Evolutionary conservation across 345 rosid species (phyloP).

Genomic region (Sonneratia alba): DNA sequence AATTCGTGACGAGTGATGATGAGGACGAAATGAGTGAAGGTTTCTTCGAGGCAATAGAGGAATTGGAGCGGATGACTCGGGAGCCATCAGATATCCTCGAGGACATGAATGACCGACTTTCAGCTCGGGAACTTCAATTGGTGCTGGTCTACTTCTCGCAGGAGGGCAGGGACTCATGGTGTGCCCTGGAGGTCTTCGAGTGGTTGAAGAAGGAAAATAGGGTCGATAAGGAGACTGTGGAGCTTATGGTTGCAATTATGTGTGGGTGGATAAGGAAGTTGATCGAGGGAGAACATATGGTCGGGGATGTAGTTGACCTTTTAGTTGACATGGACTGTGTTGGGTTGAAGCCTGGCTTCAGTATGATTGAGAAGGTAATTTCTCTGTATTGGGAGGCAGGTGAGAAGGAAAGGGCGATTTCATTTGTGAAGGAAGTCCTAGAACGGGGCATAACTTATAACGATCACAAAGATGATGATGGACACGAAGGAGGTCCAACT

Average conservation of each 20-base stretch:
- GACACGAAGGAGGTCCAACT: constrained; percentile 71
- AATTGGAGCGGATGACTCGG: constrained; percentile 72
- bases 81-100: constrained; percentile 83
- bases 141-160: constrained; percentile 88
- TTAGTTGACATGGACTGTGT: constrained; percentile 90
- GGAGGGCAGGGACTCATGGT: constrained; percentile 96
- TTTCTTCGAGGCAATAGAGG: constrained; percentile 83
- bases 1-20: constrained; percentile 50
- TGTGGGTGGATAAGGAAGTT: constrained; percentile 78
- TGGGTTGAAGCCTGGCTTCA: constrained; percentile 75
- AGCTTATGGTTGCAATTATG: constrained; percentile 90
- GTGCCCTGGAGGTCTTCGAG: constrained; percentile 89
- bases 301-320: constrained; percentile 56
- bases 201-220: constrained; percentile 74
- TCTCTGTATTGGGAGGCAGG: constrained; percentile 75
- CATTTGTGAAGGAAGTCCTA: constrained; percentile 64
- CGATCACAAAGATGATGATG: constrained; percentile 29
- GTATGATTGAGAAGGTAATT: constrained; percentile 92
- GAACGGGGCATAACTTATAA: constrained; percentile 39
- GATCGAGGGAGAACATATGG: constrained; percentile 52
- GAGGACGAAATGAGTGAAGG: constrained; percentile 73
- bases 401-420: constrained; percentile 49
- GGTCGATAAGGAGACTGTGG: constrained; percentile 86
- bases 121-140: constrained; percentile 64
- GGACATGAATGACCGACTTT: constrained; percentile 79